Evolutionary conservation across 2,329 filamentous ascomycete genomes (phyloP).

Genomic region (Xylaria digitata): DNA sequence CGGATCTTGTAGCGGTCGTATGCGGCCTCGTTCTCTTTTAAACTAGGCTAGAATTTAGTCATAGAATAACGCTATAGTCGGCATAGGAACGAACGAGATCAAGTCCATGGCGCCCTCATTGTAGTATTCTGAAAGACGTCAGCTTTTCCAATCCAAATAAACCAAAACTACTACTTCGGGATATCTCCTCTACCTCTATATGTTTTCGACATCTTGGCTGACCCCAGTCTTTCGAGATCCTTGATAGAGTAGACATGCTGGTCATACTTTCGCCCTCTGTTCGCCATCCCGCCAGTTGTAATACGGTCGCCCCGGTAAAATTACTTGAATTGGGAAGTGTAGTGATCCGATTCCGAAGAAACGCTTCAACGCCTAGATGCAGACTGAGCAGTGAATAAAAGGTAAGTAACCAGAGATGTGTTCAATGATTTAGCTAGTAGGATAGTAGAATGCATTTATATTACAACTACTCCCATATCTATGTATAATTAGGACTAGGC

Average conservation of each 20-base stretch:
- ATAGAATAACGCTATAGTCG: neutral
- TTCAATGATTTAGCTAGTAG: too few relatives aligned
- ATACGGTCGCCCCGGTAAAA: too few relatives aligned
- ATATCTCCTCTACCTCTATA: constrained; percentile 1
- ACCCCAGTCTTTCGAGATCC: constrained; percentile 11
- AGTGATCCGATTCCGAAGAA: too few relatives aligned
- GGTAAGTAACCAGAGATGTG: too few relatives aligned
- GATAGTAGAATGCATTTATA: too few relatives aligned
- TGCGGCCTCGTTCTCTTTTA: constrained; percentile 65
- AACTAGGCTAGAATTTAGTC: constrained; percentile 39
- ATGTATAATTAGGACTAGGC: too few relatives aligned
- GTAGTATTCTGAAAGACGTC: constrained; percentile 2
- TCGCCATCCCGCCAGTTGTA: neutral
- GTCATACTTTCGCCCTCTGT: constrained; percentile 14
- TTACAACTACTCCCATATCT: too few relatives aligned
- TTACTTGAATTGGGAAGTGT: too few relatives aligned
- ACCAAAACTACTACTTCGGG: neutral
- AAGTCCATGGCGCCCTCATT: constrained; percentile 32
- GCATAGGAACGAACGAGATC: constrained; percentile 7
- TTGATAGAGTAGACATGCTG: constrained; percentile 6
- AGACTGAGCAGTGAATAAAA: too few relatives aligned
- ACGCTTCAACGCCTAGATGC: too few relatives aligned
- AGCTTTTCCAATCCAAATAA: neutral
- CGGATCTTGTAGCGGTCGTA: constrained; percentile 48
- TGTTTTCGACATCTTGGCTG: neutral